Base-by-base conservation (phyloP, 495 filamentous ascomycete species). In the Articulospora tetracladia region DNA sequence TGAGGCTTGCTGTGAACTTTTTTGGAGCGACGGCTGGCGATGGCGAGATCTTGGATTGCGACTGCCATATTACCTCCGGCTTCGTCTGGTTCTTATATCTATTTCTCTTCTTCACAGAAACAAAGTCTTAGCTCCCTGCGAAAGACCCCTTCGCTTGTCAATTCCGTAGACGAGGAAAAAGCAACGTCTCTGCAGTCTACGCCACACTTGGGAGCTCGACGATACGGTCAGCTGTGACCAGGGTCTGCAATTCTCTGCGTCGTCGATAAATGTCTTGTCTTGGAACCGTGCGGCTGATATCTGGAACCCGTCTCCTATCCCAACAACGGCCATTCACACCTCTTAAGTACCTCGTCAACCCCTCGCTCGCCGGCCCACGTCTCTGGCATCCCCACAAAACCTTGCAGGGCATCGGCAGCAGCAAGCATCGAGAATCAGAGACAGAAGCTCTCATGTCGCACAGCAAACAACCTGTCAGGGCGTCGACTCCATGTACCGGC, bases 331-430 rank as follows among this genome's bases (percentile, higher is more conserved):
- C 59, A 56, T 62, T 62, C 53, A 62, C 30, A 26, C 25, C 8
- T 13, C 46, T 62, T 62, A 62, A 62, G 25, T 62, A 62, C 41
- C 27, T 17, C n/a, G 12, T 30, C 19, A n/a, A 23, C 26, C 30
- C 30, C 26, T 51, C n/a, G 15, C 22, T 15, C 17, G 23, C 15
- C 4, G 12, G 26, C 13, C 25, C 36, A 34, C 30, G n/a, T 22
- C 19, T 28, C 23, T 20, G 26, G 36, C 34, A 46, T 15, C 39
- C 39, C 39, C 39, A 44, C 39, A 44, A 44, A 44, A 7, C 39
- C 39, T 34, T 34, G n/a, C 39, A 44, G 39, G 8, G 39, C 39
- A 44, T 44, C 17, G 17, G 39, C 8, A 44, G 39, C 4, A 19
- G 17, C 39, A 44, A n/a, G n/a, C n/a, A n/a, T n/a, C n/a, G n/a